These are phyloP conservation scores for Hortiboletus campestris DNA, from an alignment of 768 basidiomycete species.

Conservation along the genomic window DNA sequence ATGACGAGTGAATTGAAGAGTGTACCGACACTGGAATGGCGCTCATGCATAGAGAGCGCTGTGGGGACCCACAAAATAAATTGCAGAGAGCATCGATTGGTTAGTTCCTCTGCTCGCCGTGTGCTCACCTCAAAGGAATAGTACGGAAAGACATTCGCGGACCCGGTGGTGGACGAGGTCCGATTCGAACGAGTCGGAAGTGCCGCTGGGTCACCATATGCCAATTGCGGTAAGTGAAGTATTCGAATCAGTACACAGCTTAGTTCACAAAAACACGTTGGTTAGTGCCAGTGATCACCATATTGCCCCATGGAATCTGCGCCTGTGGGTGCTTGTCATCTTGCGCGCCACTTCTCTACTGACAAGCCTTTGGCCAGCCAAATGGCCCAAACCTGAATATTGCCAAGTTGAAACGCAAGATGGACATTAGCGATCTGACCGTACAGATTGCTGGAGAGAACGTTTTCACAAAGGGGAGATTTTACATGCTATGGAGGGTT, in stretches of 20 bases:
- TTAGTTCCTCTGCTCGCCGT: background rate
- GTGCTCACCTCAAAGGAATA: background rate
- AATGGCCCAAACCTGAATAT: conserved; percentile 22
- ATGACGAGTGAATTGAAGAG: too few relatives aligned
- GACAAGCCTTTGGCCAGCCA: conserved; percentile 11
- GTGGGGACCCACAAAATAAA: conserved; percentile 4
- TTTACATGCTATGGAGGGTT: conserved; percentile 31
- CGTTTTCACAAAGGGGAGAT: conserved; percentile 11
- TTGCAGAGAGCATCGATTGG: background rate
- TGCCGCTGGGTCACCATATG: background rate
- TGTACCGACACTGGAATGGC: conserved; percentile 12
- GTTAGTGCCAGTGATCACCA: conserved; percentile 1
- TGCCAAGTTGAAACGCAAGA: conserved; percentile 21
- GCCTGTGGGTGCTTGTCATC: conserved; percentile 27
- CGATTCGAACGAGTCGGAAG: background rate
- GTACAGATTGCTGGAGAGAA: conserved; percentile 13
- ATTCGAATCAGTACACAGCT: conserved; percentile 15
- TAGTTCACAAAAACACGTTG: conserved; percentile 18
- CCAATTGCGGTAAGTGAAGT: conserved; percentile 24
- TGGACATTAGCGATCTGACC: conserved; percentile 26
- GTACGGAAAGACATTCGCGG: background rate
- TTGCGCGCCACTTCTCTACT: background rate
- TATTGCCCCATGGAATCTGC: conserved; percentile 26
- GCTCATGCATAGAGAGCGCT: background rate
- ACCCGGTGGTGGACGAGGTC: too few relatives aligned